Conservation (phyloP, 768 basidiomycete genomes). For the Lactarius sp. region DNA sequence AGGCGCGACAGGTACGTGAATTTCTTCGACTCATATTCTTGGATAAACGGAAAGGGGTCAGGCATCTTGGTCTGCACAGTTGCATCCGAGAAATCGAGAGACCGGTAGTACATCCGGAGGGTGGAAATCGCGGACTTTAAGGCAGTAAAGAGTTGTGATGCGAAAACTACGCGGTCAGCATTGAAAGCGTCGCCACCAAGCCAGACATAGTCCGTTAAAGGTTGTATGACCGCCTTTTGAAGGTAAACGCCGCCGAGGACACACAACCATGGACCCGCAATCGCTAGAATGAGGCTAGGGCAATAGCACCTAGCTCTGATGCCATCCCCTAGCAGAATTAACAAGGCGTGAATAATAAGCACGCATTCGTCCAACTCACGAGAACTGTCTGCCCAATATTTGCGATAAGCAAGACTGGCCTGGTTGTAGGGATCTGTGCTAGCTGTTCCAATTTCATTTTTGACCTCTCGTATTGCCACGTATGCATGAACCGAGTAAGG, state of each 20-base stretch:
- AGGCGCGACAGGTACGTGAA: too few species aligned
- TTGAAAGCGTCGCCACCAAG: conserved; percentile 1
- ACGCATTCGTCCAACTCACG: background rate
- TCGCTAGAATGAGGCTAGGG: conserved; percentile 24
- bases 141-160: conserved; percentile 7
- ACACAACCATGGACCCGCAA: conserved; percentile 25
- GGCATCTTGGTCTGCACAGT: too few species aligned
- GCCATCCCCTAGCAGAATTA: background rate
- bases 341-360: background rate
- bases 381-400: background rate
- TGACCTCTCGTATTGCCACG: background rate
- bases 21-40: too few species aligned
- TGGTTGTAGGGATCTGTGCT: background rate
- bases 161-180: background rate
- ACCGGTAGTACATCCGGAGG: background rate
- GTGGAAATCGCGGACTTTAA: background rate
- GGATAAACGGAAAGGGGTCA: background rate
- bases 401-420: background rate
- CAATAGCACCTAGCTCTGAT: conserved; percentile 26
- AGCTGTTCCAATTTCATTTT: background rate
- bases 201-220: conserved; percentile 24
- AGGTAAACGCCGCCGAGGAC: conserved; percentile 27
- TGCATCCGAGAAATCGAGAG: background rate
- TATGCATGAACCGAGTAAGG: background rate
- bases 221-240: conserved; percentile 24